A percentile compares a stretch with the other conserved stretches of the same genome.
Conservation (phyloP, 169 alveolate genomes). For the Perkinsus olseni region DNA sequence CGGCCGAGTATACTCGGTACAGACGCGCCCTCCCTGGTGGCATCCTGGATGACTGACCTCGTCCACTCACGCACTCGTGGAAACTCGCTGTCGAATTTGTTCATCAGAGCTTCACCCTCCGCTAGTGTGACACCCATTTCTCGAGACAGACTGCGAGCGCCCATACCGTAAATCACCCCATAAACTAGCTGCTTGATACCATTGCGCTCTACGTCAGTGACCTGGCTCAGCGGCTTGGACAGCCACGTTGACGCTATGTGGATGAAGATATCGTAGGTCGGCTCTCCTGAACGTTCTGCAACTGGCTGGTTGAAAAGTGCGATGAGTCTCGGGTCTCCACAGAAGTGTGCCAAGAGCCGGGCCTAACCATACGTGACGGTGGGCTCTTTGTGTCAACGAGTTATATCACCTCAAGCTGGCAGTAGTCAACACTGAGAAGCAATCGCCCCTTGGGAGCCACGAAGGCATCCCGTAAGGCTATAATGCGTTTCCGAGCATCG, state of each 20-base stretch:
- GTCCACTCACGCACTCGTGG: background rate
- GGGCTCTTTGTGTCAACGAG: no score
- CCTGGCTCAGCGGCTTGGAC: background rate
- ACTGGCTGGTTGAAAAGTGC: background rate
- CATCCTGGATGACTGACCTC: background rate
- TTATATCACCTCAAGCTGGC: constrained; percentile 4
- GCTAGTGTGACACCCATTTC: background rate
- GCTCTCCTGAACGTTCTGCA: background rate
- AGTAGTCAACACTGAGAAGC: constrained; percentile 1
- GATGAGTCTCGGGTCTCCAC: background rate
- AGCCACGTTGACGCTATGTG: constrained; percentile 3
- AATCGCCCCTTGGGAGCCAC: background rate
- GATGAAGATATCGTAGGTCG: background rate
- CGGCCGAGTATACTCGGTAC: no score
- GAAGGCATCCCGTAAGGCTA: no score
- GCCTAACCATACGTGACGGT: no score
- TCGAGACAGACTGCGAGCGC: background rate
- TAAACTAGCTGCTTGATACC: background rate
- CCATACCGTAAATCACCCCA: constrained; percentile 9
- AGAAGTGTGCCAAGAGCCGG: background rate
- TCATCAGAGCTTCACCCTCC: background rate
- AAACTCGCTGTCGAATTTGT: background rate
- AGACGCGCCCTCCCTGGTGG: no score
- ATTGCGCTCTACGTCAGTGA: background rate
- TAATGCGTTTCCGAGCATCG: no score